These are phyloP conservation scores for Dothideomycetes sp. DNA, from an alignment of 2,329 filamentous ascomycete species.

Conservation along the genomic window DNA sequence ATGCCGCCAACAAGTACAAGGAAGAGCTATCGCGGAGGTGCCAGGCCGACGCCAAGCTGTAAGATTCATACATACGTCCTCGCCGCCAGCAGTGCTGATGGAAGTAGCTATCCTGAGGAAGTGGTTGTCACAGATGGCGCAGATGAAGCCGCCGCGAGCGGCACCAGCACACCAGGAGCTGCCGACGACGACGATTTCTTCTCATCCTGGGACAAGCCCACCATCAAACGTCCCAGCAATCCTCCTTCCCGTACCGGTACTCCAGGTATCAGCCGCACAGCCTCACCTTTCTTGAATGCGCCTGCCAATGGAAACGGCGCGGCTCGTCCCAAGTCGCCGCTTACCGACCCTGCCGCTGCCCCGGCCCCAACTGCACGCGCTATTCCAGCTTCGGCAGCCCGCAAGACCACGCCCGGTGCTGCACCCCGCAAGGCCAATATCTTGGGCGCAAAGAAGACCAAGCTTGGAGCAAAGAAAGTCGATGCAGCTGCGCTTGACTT, in stretches of 20 bases:
- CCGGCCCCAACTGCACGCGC: constrained; percentile 60
- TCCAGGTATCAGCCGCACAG: constrained; percentile 63
- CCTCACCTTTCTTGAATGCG: constrained; percentile 82
- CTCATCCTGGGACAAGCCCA: constrained; percentile 96
- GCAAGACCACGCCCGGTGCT: constrained; percentile 54
- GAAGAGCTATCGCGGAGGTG: constrained; percentile 85
- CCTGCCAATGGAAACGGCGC: constrained; percentile 51
- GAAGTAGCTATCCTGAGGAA: constrained; percentile 65
- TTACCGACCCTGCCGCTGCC: constrained; percentile 45
- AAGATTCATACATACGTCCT: constrained; percentile 29
- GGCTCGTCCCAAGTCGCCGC: constrained; percentile 74
- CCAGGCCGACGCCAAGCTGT: constrained; percentile 76
- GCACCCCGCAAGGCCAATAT: constrained; percentile 55
- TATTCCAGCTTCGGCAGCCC: constrained; percentile 69
- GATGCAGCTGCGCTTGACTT: constrained; percentile 72
- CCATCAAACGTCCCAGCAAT: constrained; percentile 92
- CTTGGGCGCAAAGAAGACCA: constrained; percentile 63
- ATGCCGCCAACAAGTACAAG: constrained; percentile 94
- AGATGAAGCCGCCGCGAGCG: constrained; percentile 51
- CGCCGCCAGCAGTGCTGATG: constrained; percentile 19
- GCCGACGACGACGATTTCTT: constrained; percentile 92
- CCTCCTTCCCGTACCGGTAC: constrained; percentile 84
- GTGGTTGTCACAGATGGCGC: constrained; percentile 72
- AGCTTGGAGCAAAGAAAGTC: constrained; percentile 62
- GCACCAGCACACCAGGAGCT: constrained; percentile 65